Evolutionary conservation across 176 grass and related monocot species (phyloP).

Genomic region (Coix lacrymajobi): DNA sequence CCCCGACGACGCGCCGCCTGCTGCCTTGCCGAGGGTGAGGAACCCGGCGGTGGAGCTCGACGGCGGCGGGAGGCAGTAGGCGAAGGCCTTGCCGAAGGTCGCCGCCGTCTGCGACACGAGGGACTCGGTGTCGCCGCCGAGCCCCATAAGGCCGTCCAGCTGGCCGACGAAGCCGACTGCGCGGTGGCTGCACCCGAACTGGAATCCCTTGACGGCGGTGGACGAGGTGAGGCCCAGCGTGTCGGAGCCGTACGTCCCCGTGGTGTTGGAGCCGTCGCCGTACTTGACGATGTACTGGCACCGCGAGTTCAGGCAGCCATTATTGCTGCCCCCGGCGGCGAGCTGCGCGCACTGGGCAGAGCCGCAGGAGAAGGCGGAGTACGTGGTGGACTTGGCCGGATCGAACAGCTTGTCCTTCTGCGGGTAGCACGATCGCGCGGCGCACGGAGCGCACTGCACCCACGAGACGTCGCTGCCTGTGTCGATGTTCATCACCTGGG

Average conservation of each 20-base stretch:
- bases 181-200: neutral
- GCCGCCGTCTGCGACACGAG: neutral
- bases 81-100: neutral
- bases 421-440: neutral
- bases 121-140: neutral
- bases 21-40: constrained; percentile 26
- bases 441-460: constrained; percentile 50
- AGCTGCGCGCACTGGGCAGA: neutral
- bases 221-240: neutral
- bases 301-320: neutral
- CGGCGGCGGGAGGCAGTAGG: constrained; percentile 47
- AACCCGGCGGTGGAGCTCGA: constrained; percentile 17
- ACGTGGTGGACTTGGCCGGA: neutral
- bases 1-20: too few species aligned
- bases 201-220: neutral
- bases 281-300: neutral
- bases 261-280: neutral
- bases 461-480: constrained; percentile 50
- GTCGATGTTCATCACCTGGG: constrained; percentile 9
- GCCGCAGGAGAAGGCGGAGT: neutral
- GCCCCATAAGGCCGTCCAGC: neutral
- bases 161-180: neutral
- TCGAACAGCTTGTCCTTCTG: neutral
- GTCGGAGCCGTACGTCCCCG: neutral
- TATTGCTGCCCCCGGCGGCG: neutral